Conservation (phyloP, 306 rosid species). For the Dryas octopetala region DNA sequence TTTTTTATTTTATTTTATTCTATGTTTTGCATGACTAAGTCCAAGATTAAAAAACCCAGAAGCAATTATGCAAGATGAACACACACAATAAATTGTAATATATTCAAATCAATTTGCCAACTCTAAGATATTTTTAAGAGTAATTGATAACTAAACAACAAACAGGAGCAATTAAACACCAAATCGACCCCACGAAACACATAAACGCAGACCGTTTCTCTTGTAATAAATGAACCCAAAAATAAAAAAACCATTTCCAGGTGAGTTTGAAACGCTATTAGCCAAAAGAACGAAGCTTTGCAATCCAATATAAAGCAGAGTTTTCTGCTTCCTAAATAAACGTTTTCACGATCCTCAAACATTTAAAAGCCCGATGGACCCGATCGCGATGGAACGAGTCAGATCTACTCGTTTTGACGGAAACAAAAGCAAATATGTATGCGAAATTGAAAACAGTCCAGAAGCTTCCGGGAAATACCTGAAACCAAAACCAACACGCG, state of each 20-base stretch:
- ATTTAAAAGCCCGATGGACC: background rate
- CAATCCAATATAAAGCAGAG: background rate
- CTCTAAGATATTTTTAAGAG: background rate
- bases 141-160: background rate
- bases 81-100: background rate
- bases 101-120: background rate
- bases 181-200: background rate
- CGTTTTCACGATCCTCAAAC: background rate
- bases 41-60: background rate
- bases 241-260: background rate
- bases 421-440: background rate
- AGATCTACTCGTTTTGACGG: conserved; percentile 9
- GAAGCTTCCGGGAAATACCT: conserved; percentile 13
- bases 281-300: background rate
- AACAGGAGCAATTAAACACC: background rate
- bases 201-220: background rate
- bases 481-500: background rate
- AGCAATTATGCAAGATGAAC: background rate
- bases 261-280: background rate
- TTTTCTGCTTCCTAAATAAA: background rate
- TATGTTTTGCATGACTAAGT: background rate
- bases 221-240: background rate
- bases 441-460: background rate
- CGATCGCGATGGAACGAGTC: conserved; percentile 6
- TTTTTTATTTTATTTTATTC: background rate